A percentile compares a stretch with the other conserved stretches of the same genome.
phyloP scores from a whole-genome alignment of 176 grass and related monocot species.

The Dactylis glomerata region DNA sequence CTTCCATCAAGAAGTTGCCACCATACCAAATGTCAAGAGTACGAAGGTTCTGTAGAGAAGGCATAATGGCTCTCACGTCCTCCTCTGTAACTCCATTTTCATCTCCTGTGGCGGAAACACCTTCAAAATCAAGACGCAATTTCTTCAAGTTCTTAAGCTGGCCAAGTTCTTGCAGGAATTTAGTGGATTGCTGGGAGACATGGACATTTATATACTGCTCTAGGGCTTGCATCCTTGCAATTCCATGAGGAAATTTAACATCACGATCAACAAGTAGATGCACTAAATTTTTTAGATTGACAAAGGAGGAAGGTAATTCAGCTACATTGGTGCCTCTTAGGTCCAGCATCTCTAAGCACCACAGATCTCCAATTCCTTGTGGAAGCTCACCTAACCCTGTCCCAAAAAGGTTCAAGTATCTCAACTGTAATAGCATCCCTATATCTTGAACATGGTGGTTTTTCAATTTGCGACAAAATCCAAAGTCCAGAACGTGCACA shows the following conservation, averaged over 20 bases:
- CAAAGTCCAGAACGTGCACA: neutral
- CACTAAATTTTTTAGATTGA: neutral
- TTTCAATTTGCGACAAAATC: neutral
- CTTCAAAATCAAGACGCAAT: neutral
- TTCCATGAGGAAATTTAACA: neutral
- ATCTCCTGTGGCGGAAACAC: no score
- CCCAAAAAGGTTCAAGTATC: neutral
- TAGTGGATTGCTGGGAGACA: neutral
- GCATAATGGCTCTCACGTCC: no score
- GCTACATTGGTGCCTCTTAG: neutral
- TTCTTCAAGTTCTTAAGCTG: neutral
- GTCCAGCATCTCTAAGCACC: neutral
- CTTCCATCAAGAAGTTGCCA: no score
- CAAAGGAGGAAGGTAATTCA: neutral
- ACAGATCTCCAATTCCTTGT: neutral
- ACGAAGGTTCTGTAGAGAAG: no score
- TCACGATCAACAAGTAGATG: neutral
- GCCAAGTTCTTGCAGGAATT: neutral
- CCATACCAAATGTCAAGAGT: no score
- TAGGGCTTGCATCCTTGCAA: neutral
- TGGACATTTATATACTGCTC: neutral
- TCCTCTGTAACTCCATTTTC: no score
- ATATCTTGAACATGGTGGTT: neutral
- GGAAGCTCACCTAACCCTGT: neutral
- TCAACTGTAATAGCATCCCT: neutral